A percentile compares a stretch with the other conserved stretches of the same genome.
Evolutionary conservation across 2,329 filamentous ascomycete species (phyloP).

Genomic region (Pseudocercospora pini-densiflorae): DNA sequence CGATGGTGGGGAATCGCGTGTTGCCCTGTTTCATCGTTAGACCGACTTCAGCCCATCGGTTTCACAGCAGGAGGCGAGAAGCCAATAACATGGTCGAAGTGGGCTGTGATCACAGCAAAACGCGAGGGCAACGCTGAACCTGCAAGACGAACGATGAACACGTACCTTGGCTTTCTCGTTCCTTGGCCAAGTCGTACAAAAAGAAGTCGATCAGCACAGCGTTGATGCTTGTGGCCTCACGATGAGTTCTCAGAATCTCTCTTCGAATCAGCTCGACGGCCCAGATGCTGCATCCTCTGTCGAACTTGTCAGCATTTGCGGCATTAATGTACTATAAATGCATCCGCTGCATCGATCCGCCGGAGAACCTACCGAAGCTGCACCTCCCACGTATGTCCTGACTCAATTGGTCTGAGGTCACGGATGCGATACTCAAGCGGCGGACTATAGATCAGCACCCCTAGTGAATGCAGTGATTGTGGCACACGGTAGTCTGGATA

Average conservation of each 20-base stretch:
- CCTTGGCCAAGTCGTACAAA: conserved; percentile 92
- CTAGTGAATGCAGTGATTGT: conserved; percentile 84
- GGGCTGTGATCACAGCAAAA: background rate
- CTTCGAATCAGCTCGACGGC: conserved; percentile 85
- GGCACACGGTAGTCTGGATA: conserved; percentile 84
- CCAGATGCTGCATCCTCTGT: conserved; percentile 85
- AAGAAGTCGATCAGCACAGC: conserved; percentile 97
- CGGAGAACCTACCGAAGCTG: conserved; percentile 65
- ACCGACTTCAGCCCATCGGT: conserved; percentile 13
- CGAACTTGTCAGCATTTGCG: conserved; percentile 11
- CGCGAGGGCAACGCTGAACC: background rate
- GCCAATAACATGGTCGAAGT: conserved; percentile 16
- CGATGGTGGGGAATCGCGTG: conserved; percentile 28
- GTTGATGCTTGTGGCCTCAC: conserved; percentile 69
- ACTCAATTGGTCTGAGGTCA: conserved; percentile 66
- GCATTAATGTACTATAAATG: background rate
- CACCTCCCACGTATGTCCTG: conserved; percentile 78
- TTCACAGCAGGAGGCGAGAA: conserved; percentile 9
- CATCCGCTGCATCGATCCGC: background rate
- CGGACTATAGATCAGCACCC: conserved; percentile 84
- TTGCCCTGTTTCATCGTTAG: conserved; percentile 25
- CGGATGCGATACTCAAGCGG: conserved; percentile 73
- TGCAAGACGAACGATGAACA: background rate
- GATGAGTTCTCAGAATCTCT: conserved; percentile 76
- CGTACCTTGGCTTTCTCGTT: conserved; percentile 64